Conservation (phyloP, 805 yeast species). For the Kodamaea kakaduensis region DNA sequence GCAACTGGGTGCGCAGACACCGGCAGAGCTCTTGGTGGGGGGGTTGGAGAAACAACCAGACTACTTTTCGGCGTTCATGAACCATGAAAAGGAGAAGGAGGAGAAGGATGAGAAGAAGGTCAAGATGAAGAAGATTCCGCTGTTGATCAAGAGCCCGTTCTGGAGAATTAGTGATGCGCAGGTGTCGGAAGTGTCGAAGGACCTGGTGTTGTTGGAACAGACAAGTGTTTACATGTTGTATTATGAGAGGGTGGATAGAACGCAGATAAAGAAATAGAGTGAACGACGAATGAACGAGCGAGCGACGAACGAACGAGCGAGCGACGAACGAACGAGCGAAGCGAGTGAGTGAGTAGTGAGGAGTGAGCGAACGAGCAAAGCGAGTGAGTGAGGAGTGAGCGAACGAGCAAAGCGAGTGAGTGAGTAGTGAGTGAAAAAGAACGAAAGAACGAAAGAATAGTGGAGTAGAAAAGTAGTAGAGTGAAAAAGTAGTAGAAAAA, state of each 20-base stretch:
- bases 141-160: constrained; percentile 55
- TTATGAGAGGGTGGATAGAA: constrained; percentile 55
- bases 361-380: too few relatives aligned
- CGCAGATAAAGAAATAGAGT: constrained; percentile 10
- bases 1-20: constrained; percentile 38
- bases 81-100: constrained; percentile 9
- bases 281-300: not conserved
- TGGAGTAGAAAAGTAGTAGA: too few relatives aligned
- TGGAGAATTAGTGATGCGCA: constrained; percentile 85
- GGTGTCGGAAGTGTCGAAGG: constrained; percentile 56
- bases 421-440: not conserved
- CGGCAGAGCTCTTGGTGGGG: constrained; percentile 38
- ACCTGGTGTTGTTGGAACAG: constrained; percentile 62
- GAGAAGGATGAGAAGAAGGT: constrained; percentile 18
- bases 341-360: too few relatives aligned
- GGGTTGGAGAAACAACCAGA: constrained; percentile 21
- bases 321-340: too few relatives aligned
- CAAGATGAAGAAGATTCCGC: constrained; percentile 50
- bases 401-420: not conserved
- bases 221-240: constrained; percentile 82
- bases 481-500: too few relatives aligned
- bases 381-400: too few relatives aligned
- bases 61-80: constrained; percentile 21
- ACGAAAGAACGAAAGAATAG: not conserved
- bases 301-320: too few relatives aligned